A percentile compares a stretch with the other conserved stretches of the same genome.
These are phyloP conservation scores for Microbotryum saponariae DNA, from an alignment of 1,284 basidiomycete species.

Conservation along the genomic window DNA sequence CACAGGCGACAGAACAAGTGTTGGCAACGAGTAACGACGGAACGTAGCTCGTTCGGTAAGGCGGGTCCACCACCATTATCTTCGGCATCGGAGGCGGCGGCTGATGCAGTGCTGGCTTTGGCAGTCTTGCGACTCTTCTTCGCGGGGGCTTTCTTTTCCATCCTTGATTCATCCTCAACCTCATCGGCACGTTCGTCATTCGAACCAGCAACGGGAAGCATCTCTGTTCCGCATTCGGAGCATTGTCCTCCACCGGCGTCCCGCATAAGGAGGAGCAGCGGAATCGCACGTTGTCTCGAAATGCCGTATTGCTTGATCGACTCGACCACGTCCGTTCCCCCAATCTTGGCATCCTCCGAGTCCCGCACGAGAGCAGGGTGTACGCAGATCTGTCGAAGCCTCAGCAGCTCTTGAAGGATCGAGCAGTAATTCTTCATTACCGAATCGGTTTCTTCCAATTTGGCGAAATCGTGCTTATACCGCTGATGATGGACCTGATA, in stretches of 20 bases:
- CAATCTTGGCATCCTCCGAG: constrained; percentile 44
- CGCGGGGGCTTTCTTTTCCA: constrained; percentile 24
- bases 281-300: constrained; percentile 60
- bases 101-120: constrained; percentile 44
- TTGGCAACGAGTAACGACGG: constrained; percentile 81
- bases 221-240: constrained; percentile 72
- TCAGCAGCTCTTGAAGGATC: constrained; percentile 89
- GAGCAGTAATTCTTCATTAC: constrained; percentile 97
- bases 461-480: constrained; percentile 82
- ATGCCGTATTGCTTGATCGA: constrained; percentile 74
- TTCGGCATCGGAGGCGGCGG: constrained; percentile 46
- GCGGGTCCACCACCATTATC: constrained; percentile 42
- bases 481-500: constrained; percentile 80
- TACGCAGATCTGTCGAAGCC: constrained; percentile 93
- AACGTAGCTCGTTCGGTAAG: constrained; percentile 45
- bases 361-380: constrained; percentile 80
- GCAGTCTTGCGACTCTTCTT: constrained; percentile 40
- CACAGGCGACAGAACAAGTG: constrained; percentile 88
- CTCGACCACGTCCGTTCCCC: constrained; percentile 54
- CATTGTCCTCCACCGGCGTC: constrained; percentile 75
- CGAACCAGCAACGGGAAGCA: constrained; percentile 41
- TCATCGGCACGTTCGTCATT: constrained; percentile 44
- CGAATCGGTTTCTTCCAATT: constrained; percentile 75
- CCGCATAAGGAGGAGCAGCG: constrained; percentile 70
- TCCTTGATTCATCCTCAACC: constrained; percentile 38